Base-by-base conservation (phyloP, 2,329 filamentous ascomycete species). In the Ceratocystis cacaofunesta region DNA sequence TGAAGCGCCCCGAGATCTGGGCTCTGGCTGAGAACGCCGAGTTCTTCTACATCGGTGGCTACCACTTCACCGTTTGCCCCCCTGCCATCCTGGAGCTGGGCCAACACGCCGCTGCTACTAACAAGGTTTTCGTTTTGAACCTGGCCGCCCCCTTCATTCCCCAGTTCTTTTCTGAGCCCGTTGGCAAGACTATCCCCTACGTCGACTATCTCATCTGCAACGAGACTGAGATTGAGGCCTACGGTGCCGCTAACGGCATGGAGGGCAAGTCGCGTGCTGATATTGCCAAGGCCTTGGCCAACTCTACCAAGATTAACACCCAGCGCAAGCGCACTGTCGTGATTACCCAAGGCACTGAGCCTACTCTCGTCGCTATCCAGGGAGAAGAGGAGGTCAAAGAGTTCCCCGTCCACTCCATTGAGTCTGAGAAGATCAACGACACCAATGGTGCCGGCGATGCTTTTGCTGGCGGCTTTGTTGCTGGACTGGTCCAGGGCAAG, bases 181-280 rank as follows among this genome's bases (percentile, higher is more conserved):
- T 99, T 61, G 90, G 96, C 77, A 86, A 85, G 72, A 87, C 89
- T 65, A 81, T 90, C 64, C 88, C 89, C 36, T 96, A 96, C 84
- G 95, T 91, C 82, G 92, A 97, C 79, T 95, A 92, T 78, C 81
- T 97, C 68, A 89, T 99, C 75, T 92, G 92, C 73, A 99, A 99
- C 79, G 94, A 99, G 85, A 89, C 89, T 70, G 94, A 99, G 80
- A 92, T 92, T 61, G 84, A 86, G 71, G 82, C 91, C 66, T 99
- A 92, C 78, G 89, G 92, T 70, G 86, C 91, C 75, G 86, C 86
- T 67, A 91, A 96, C 77, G 80, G 80, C 70, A 82, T 94, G 71
- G 80, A 81, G 70, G 87, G 84, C 71, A 88, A 86, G 71, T 87
- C 92, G 75, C 84, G 96, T 73, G 84, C 86, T 73, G 87, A 89